Percentiles rank a stretch among this genome's conserved stretches.
phyloP scores from a whole-genome alignment of 2,329 filamentous ascomycete genomes.

The Aschersonia sp. region DNA sequence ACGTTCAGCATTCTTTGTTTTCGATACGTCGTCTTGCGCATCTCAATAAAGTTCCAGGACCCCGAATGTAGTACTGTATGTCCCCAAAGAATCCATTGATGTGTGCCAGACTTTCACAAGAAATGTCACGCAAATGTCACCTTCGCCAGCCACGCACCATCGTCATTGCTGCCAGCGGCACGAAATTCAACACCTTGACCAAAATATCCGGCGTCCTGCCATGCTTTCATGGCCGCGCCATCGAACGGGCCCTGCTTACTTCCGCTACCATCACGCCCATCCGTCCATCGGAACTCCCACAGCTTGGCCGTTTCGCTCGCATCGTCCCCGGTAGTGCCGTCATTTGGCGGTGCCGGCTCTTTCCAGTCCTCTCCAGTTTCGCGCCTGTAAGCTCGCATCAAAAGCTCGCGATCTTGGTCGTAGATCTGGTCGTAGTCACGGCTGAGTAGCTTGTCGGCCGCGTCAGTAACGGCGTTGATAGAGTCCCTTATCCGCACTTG shows the following conservation, averaged over 20 bases:
- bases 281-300: conserved; percentile 91
- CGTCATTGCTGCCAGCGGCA: conserved; percentile 35
- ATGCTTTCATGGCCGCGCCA: conserved; percentile 70
- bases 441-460: conserved; percentile 73
- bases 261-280: conserved; percentile 65
- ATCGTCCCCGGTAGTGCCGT: conserved; percentile 6
- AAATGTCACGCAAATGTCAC: conserved; percentile 32
- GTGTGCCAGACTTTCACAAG: not conserved
- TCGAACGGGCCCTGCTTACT: conserved; percentile 75
- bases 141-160: conserved; percentile 34
- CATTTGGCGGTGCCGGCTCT: conserved; percentile 22
- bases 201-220: conserved; percentile 88
- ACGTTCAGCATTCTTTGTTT: too few species aligned
- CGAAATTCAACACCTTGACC: conserved; percentile 75
- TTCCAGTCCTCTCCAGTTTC: conserved; percentile 82
- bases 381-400: conserved; percentile 68
- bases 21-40: too few species aligned
- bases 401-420: conserved; percentile 69
- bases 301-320: conserved; percentile 9
- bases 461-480: conserved; percentile 74
- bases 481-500: conserved; percentile 56
- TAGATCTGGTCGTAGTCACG: conserved; percentile 84
- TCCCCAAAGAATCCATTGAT: too few species aligned
- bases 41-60: too few species aligned
- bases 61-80: too few species aligned